Evolutionary conservation across 768 basidiomycete genomes (phyloP).

Genomic region (Kwoniella shandongensis): DNA sequence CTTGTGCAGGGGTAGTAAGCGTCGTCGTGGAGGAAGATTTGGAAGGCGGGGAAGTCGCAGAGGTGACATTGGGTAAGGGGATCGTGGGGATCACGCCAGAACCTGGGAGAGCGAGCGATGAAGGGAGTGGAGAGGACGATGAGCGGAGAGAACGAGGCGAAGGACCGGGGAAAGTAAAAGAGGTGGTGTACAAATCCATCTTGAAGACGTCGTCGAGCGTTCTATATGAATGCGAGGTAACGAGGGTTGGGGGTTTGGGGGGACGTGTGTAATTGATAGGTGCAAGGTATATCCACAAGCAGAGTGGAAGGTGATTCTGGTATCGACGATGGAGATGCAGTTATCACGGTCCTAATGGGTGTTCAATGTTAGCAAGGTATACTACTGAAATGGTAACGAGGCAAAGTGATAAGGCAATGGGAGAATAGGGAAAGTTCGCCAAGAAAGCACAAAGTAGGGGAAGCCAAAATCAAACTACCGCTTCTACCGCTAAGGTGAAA

Average conservation of each 20-base stretch:
- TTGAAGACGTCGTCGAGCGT: conserved; percentile 1
- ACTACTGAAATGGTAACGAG: too few relatives aligned
- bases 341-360: too few relatives aligned
- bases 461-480: too few relatives aligned
- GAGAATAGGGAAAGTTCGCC: too few relatives aligned
- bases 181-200: conserved; percentile 95
- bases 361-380: too few relatives aligned
- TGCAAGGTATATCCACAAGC: too few relatives aligned
- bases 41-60: conserved; percentile 18
- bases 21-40: conserved; percentile 17
- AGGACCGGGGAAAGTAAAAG: conserved; percentile 82
- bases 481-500: too few relatives aligned
- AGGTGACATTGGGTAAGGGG: conserved; percentile 29
- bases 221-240: background rate
- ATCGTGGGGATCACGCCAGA: conserved; percentile 16
- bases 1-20: conserved; percentile 25
- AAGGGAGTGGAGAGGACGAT: conserved; percentile 29
- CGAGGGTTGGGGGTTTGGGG: background rate
- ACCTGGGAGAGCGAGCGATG: conserved; percentile 20
- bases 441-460: too few relatives aligned
- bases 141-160: conserved; percentile 60
- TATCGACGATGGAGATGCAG: too few relatives aligned
- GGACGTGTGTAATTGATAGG: background rate
- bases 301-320: too few relatives aligned
- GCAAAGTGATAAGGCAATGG: too few relatives aligned